phyloP scores from a whole-genome alignment of 768 basidiomycete genomes.

The Strobilomyces dryophilus region DNA sequence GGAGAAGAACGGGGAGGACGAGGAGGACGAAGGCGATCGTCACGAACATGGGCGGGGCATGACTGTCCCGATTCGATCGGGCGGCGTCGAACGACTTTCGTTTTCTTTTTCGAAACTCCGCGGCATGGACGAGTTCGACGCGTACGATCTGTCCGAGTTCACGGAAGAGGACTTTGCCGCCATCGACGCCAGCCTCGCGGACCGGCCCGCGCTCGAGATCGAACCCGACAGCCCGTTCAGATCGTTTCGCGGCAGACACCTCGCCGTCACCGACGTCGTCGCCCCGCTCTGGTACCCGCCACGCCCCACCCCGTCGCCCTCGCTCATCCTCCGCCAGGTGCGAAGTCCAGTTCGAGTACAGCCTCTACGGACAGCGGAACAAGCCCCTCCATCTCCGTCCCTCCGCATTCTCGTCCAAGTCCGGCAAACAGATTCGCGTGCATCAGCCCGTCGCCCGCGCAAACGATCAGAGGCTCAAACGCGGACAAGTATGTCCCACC shows the following conservation, averaged over 20 bases:
- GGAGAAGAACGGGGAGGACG: neutral
- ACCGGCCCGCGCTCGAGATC: conserved; percentile 33
- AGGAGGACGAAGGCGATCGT: conserved; percentile 9
- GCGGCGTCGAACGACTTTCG: conserved; percentile 16
- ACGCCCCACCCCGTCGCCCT: neutral
- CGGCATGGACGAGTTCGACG: conserved; percentile 39
- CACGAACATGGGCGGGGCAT: conserved; percentile 5
- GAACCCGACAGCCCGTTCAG: conserved; percentile 32
- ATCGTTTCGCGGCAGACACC: conserved; percentile 37
- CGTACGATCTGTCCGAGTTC: conserved; percentile 51
- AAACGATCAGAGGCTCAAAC: conserved; percentile 51
- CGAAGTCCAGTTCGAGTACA: conserved; percentile 76
- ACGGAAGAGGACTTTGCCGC: conserved; percentile 52
- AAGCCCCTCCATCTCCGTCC: conserved; percentile 50
- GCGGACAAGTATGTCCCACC: conserved; percentile 48
- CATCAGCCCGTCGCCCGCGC: conserved; percentile 44
- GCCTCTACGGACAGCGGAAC: conserved; percentile 55
- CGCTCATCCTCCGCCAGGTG: conserved; percentile 50
- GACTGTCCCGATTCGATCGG: too few species aligned
- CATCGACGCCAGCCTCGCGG: conserved; percentile 26
- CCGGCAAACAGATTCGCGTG: conserved; percentile 59
- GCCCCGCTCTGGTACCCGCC: conserved; percentile 51
- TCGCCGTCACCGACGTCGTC: conserved; percentile 64
- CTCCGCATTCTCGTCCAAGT: conserved; percentile 47
- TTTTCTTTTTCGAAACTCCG: conserved; percentile 15